These are phyloP conservation scores for Trametes pubescens DNA, from an alignment of 1,284 basidiomycete genomes.

Conservation along the genomic window DNA sequence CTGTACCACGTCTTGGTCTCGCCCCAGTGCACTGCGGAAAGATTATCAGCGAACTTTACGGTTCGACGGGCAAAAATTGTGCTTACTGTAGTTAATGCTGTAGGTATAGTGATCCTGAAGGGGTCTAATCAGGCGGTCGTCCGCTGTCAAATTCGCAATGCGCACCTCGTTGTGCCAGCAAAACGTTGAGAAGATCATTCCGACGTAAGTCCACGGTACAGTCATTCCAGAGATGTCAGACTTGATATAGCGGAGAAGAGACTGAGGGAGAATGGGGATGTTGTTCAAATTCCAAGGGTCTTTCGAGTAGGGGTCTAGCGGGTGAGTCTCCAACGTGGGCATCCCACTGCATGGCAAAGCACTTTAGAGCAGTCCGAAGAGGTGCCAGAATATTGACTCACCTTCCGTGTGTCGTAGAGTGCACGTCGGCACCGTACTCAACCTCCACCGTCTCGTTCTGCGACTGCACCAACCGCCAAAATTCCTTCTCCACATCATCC, in stretches of 20 bases:
- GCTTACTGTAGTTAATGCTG: slow-evolving; percentile 92
- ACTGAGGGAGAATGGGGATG: slow-evolving; percentile 90
- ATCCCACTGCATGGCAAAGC: slow-evolving; percentile 73
- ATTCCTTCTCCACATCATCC: slow-evolving; percentile 93
- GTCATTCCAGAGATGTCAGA: slow-evolving; percentile 99
- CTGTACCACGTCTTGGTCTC: slow-evolving; percentile 99
- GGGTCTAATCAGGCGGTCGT: slow-evolving; percentile 23
- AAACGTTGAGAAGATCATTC: slow-evolving; percentile 99
- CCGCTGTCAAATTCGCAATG: slow-evolving; percentile 12
- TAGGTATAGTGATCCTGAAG: slow-evolving; percentile 96
- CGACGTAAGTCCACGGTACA: slow-evolving; percentile 99
- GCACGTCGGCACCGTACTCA: slow-evolving; percentile 98
- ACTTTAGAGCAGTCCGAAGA: slow-evolving; percentile 19
- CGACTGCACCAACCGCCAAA: slow-evolving; percentile 96
- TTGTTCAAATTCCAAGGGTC: slow-evolving; percentile 99
- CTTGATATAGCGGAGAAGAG: slow-evolving; percentile 92
- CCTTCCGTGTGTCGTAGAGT: slow-evolving; percentile 98
- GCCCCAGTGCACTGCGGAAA: slow-evolving; percentile 91
- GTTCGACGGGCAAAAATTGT: slow-evolving; percentile 3
- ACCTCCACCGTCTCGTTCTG: slow-evolving; percentile 94
- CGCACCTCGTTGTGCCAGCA: slow-evolving; percentile 99
- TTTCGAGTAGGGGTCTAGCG: slow-evolving; percentile 85
- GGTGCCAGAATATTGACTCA: slow-evolving; percentile 45
- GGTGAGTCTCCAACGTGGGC: slow-evolving; percentile 94
- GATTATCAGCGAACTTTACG: slow-evolving; percentile 22